Evolutionary conservation across 495 filamentous ascomycete species (phyloP), one percentile per base, ranked within the genome.

Genomic region (Penicillium parvum): DNA sequence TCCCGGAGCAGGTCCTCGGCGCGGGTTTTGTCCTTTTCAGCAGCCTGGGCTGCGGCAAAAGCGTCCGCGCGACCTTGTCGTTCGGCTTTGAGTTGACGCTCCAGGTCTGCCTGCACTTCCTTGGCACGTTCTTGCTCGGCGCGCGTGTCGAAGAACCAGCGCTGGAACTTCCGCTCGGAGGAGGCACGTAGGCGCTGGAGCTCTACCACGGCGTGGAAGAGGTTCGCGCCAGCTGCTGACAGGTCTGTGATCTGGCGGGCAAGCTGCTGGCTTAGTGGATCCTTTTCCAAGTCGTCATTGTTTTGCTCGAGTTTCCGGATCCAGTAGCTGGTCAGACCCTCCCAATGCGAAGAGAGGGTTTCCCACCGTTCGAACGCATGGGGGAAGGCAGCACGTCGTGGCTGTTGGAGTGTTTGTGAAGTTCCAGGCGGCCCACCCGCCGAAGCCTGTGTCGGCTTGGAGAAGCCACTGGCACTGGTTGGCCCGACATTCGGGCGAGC

Each of bases 281-380:
- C 85, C 15, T 81, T 75, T 45, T 82, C 78, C 15, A 95, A 73
- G 49, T 95, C 90, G 11, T 89, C 82, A 18, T 84, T 85, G 61
- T 92, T 95, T 53, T 90, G 79, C 58, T 97, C 88, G 0, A 97
- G 74, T 44, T 88, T 81, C 22, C 86, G 86, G 41, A 98, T 91
- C 92, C 92, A 97, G 67, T 94, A 97, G 38, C 87, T 86, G 1
- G 92, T 98, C 43, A 97, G 76, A 11, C 92, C 92, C 61, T 98
- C 92, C 92, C 94, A 98, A 51, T 96, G 92, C 10, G 94, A 92
- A 0, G 94, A 97, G 5, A 98, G 71, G 0, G 84, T 88, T 52
- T 98, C 92, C 92, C 94, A 98, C 29, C 92, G 79, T 61, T 98
- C 90, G 50, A 98, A 98, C 1, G 92, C 92, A 66, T 98, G 94